Conservation (phyloP, 495 filamentous ascomycete genomes). For the Tuber magnatum region DNA sequence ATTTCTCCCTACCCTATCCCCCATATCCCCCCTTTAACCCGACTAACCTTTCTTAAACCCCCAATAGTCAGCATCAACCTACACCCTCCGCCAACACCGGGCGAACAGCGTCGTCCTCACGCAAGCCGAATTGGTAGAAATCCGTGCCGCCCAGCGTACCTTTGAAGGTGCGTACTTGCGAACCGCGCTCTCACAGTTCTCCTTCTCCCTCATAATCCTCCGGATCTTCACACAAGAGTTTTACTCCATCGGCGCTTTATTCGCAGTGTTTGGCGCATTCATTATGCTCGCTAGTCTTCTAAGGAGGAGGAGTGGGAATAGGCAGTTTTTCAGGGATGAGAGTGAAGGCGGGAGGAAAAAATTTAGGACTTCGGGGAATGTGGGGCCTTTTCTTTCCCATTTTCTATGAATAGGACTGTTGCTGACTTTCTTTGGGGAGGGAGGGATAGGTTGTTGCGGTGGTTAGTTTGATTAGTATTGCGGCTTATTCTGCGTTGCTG, state of each 20-base stretch:
- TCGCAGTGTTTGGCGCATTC: constrained; percentile 81
- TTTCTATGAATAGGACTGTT: background rate
- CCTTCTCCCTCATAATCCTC: constrained; percentile 84
- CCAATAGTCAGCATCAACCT: background rate
- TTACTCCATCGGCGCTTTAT: constrained; percentile 85
- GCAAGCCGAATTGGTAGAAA: constrained; percentile 76
- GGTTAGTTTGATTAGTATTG: constrained; percentile 71
- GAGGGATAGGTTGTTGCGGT: constrained; percentile 67
- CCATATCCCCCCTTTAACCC: background rate
- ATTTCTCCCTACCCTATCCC: background rate
- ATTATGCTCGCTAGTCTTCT: constrained; percentile 73
- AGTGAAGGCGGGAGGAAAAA: constrained; percentile 56
- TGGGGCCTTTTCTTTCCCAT: constrained; percentile 21
- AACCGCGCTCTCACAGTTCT: constrained; percentile 88
- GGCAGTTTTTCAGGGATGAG: constrained; percentile 79
- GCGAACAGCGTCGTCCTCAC: constrained; percentile 78
- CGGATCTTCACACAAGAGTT: constrained; percentile 96
- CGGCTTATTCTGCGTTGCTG: constrained; percentile 71
- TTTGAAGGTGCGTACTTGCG: constrained; percentile 97
- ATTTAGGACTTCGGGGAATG: constrained; percentile 83
- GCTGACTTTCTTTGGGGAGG: constrained; percentile 78
- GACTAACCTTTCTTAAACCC: constrained; percentile 9
- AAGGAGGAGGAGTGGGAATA: constrained; percentile 80
- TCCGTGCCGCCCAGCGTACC: constrained; percentile 87
- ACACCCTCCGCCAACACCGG: constrained; percentile 64